phyloP scores from a whole-genome alignment of 345 rosid genomes.

The Anacardium occidentale region DNA sequence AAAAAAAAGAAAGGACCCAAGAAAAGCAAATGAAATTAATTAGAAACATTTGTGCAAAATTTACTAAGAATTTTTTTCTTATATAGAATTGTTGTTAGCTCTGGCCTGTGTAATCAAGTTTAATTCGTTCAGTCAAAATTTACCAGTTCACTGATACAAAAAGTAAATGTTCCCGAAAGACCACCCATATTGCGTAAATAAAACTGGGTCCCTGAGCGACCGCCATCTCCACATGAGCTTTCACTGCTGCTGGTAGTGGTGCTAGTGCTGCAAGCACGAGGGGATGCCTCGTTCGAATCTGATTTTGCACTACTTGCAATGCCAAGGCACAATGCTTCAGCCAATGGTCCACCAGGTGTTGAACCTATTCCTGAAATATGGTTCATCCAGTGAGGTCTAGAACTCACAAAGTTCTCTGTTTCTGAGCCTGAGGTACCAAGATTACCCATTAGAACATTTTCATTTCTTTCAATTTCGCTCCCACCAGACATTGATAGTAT shows the following conservation, averaged over 20 bases:
- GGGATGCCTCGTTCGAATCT: conserved; percentile 25
- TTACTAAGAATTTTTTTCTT: too few relatives aligned
- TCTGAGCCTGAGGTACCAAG: conserved; percentile 31
- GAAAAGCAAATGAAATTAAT: too few relatives aligned
- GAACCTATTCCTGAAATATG: conserved; percentile 41
- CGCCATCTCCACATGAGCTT: conserved; percentile 20
- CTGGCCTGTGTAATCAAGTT: neutral
- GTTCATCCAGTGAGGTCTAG: conserved; percentile 45
- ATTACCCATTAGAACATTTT: conserved; percentile 32
- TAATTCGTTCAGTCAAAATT: neutral
- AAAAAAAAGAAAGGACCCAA: too few relatives aligned
- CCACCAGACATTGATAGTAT: conserved; percentile 64
- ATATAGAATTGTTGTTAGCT: neutral
- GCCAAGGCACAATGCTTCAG: conserved; percentile 54
- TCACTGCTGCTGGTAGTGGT: conserved; percentile 26
- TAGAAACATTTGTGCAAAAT: too few relatives aligned
- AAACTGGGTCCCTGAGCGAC: conserved; percentile 13
- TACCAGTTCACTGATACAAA: neutral
- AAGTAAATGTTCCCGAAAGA: neutral
- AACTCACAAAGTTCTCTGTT: conserved; percentile 12
- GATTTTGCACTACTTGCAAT: conserved; percentile 24
- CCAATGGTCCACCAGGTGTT: conserved; percentile 57
- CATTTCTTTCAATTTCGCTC: conserved; percentile 28
- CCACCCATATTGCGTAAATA: neutral
- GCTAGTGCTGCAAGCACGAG: conserved; percentile 28